phyloP scores from a whole-genome alignment of 495 filamentous ascomycete genomes.

The Paragyromitra xinjiangensis region DNA sequence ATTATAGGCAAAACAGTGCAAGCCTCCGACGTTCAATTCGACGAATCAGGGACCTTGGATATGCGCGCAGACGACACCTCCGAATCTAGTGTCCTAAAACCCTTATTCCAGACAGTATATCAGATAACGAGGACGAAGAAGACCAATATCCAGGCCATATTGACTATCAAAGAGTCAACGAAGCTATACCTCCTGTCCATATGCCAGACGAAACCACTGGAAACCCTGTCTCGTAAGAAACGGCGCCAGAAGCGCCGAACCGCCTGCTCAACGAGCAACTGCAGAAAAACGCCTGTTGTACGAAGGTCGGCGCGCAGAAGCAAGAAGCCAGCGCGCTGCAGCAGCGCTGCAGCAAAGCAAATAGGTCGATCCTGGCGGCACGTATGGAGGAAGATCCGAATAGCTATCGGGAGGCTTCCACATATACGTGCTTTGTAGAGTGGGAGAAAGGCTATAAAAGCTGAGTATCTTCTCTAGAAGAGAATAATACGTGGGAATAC shows the following conservation, averaged over 20 bases:
- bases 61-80: neutral
- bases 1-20: neutral
- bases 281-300: neutral
- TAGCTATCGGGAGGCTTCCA: slow-evolving; percentile 6
- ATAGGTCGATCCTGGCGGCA: neutral
- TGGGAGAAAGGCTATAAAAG: slow-evolving; percentile 10
- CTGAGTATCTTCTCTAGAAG: neutral
- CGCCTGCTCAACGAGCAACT: neutral
- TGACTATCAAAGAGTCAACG: neutral
- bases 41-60: neutral
- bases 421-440: neutral
- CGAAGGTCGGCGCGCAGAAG: neutral
- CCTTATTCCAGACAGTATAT: neutral
- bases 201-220: neutral
- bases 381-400: slow-evolving; percentile 6
- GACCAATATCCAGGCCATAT: neutral
- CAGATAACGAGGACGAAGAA: neutral
- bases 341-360: neutral
- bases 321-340: neutral
- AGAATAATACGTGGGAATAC: slow-evolving; percentile 9
- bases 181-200: neutral
- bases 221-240: neutral
- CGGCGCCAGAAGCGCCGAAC: neutral
- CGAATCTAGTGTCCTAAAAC: neutral
- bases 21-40: neutral